Conservation (phyloP, 257 asterid species). For the Nicotiana sylvestris region DNA sequence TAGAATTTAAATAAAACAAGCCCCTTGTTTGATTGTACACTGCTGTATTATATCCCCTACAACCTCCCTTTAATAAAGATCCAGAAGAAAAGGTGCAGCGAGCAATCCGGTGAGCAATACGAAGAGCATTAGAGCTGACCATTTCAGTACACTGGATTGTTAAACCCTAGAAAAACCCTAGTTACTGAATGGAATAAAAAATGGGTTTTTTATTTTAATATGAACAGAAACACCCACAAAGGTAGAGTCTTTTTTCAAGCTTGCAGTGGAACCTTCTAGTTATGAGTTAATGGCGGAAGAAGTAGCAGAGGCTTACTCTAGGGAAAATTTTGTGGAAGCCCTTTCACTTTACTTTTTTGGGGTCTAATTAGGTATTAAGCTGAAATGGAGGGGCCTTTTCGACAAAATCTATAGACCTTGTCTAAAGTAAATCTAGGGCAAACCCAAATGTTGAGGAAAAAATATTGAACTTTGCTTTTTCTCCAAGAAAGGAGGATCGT, state of each 20-base stretch:
- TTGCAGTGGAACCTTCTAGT: slow-evolving; percentile 6
- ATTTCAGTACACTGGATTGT: slow-evolving; percentile 22
- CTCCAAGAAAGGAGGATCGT: background rate
- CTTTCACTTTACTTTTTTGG: background rate
- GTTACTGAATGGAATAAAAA: background rate
- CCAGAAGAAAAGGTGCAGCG: slow-evolving; percentile 32
- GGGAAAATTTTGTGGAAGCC: background rate
- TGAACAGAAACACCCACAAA: background rate
- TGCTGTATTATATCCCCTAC: slow-evolving; percentile 48
- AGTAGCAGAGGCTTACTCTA: background rate
- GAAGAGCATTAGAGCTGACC: slow-evolving; percentile 37
- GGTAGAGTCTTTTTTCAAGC: background rate
- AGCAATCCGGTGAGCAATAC: slow-evolving; percentile 37
- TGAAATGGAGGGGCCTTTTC: background rate
- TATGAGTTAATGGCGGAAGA: background rate
- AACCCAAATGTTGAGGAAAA: background rate
- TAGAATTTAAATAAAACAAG: slow-evolving; percentile 23
- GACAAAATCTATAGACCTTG: background rate
- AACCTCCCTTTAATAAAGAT: slow-evolving; percentile 32
- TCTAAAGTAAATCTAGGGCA: slow-evolving; percentile 9
- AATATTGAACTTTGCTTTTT: background rate
- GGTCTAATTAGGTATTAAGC: background rate
- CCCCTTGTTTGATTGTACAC: slow-evolving; percentile 29
- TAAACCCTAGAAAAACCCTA: slow-evolving; percentile 49
- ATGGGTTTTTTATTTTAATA: background rate